phyloP scores from a whole-genome alignment of 805 yeast genomes.

The Zygotorulaspora florentina region DNA sequence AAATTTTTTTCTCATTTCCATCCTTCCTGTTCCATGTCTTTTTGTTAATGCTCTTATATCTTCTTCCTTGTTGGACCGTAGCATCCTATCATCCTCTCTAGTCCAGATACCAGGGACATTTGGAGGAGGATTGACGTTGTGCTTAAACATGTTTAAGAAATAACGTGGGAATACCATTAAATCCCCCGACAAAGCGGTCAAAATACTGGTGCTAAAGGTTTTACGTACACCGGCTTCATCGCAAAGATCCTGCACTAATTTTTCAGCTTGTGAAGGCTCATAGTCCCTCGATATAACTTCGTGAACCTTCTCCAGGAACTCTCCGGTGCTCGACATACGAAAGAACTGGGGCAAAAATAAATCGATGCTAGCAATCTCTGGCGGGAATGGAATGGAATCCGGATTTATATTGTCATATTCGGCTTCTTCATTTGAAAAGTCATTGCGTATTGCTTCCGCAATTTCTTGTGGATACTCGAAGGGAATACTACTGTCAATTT shows the following conservation, averaged over 20 bases:
- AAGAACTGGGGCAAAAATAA: conserved; percentile 35
- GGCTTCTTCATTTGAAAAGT: conserved; percentile 30
- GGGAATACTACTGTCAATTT: conserved; percentile 24
- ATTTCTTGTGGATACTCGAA: conserved; percentile 35
- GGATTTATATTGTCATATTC: conserved; percentile 29
- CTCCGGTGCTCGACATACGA: conserved; percentile 25
- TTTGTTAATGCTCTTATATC: conserved; percentile 34
- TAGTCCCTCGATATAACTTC: conserved; percentile 41
- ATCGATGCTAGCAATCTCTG: conserved; percentile 30
- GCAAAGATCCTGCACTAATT: conserved; percentile 39
- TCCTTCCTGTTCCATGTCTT: conserved; percentile 41
- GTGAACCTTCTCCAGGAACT: conserved; percentile 35
- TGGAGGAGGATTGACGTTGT: conserved; percentile 41
- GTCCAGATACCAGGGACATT: conserved; percentile 46
- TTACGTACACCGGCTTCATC: conserved; percentile 42
- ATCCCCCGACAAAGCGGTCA: conserved; percentile 44
- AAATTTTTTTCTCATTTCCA: conserved; percentile 41
- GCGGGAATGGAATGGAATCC: conserved; percentile 34
- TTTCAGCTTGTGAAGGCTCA: conserved; percentile 42
- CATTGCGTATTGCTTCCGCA: conserved; percentile 34
- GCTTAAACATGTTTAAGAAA: conserved; percentile 39
- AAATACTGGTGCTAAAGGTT: conserved; percentile 40
- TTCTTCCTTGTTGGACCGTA: conserved; percentile 35
- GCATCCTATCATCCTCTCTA: conserved; percentile 39
- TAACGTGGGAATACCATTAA: conserved; percentile 41